Evolutionary conservation across 148 eudicot genomes (phyloP).

Genomic region (Camellia lanceoleosa): DNA sequence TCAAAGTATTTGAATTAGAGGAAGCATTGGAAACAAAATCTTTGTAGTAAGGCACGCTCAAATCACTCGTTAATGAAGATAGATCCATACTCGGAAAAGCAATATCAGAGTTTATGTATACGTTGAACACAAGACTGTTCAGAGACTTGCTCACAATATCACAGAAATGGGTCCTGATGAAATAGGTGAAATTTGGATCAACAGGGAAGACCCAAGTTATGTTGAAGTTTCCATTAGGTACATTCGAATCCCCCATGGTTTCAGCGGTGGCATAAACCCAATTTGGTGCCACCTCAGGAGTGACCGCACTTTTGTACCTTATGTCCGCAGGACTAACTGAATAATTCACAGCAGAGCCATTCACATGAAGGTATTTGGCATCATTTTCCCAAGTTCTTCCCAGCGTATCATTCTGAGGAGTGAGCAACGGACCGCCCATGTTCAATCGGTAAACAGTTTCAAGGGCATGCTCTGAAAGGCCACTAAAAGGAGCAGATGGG

Average conservation of each 20-base stretch:
- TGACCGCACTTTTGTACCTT: conserved; percentile 41
- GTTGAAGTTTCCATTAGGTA: conserved; percentile 62
- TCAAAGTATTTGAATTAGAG: conserved; percentile 38
- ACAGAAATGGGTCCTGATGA: conserved; percentile 67
- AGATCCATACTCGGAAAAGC: conserved; percentile 53
- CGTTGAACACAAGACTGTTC: conserved; percentile 60
- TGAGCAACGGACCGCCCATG: conserved; percentile 77
- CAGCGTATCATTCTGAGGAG: conserved; percentile 73
- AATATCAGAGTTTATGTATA: conserved; percentile 61
- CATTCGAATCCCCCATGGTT: conserved; percentile 72
- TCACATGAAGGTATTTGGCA: conserved; percentile 62
- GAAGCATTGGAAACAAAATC: conserved; percentile 64
- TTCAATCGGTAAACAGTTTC: conserved; percentile 80
- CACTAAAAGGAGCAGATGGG: conserved; percentile 42
- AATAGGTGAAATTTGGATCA: conserved; percentile 65
- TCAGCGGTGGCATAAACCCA: conserved; percentile 84
- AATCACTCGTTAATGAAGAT: conserved; percentile 48
- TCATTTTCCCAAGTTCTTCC: conserved; percentile 89
- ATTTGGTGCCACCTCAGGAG: conserved; percentile 62
- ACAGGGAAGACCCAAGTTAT: conserved; percentile 73
- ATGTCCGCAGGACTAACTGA: conserved; percentile 56
- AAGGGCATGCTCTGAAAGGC: conserved; percentile 49
- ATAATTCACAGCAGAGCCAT: conserved; percentile 62
- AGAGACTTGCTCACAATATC: conserved; percentile 64
- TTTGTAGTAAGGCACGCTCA: conserved; percentile 62